Evolutionary conservation across 495 filamentous ascomycete species (phyloP), one percentile per base, ranked within the genome.

Genomic region (Schizothecium vesticola): DNA sequence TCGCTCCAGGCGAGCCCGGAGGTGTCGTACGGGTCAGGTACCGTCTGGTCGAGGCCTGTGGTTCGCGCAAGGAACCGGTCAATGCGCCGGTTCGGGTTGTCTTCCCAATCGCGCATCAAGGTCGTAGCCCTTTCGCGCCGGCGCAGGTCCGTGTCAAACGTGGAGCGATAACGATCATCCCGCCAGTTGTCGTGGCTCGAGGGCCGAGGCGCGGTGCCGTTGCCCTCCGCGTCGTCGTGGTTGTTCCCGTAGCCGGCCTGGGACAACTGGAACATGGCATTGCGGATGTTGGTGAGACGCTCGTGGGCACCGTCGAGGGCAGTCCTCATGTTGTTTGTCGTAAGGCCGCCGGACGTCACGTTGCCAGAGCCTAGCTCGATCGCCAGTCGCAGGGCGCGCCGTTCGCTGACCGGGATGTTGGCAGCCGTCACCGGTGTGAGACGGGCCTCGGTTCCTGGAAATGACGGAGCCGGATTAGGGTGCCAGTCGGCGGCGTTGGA

Each of bases 1-100:
- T 83, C 82, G 65, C 88, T 90, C 89, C 90, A 92, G 10, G 86
- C 83, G 65, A 91, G 76, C 21, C 91, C 91, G 60, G 89, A 88
- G 2, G 90, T 91, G 63, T 85, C 81, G 56, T 81, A 76, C 1
- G 81, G 72, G 56, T 79, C 74, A 22, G 81, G 77, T 6, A 71
- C 64, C 31, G n/a, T 43, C 19, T 56, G 64, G 22, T 63, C 58
- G 67, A 3, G 26, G 25, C 26, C 51, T 1, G 22, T 16, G 3
- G 16, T 51, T 2, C 59, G 71, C 61, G 12, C 43, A 28, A 61
- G 73, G n/a, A 61, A 67, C 33, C 66, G 72, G n/a, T 68, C 57
- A 8, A 63, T 59, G 4, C 75, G 63, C 55, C 74, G 68, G 22
- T 56, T 61, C 51, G 75, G 63, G 33, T 67, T 67, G 13, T 72